Percentiles rank a stretch among this genome's conserved stretches.
phyloP scores from a whole-genome alignment of 2,329 filamentous ascomycete genomes.

The Stachybotrys chartarum region DNA sequence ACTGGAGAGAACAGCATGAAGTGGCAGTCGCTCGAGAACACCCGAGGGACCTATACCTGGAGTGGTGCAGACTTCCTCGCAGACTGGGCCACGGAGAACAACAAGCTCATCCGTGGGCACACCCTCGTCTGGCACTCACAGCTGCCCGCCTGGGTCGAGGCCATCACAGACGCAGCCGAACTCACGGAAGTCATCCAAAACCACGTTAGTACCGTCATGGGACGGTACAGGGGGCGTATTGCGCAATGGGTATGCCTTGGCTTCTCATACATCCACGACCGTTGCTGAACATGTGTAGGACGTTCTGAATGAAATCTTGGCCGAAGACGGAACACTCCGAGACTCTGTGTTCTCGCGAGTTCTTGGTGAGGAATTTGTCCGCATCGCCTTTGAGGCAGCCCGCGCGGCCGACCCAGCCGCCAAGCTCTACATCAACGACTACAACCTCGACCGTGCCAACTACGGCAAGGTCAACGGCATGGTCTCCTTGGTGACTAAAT shows the following conservation, averaged over 20 bases:
- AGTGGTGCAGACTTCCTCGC: constrained; percentile 48
- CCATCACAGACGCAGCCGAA: constrained; percentile 42
- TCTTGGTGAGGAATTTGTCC: constrained; percentile 61
- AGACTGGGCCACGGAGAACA: constrained; percentile 47
- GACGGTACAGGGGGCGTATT: constrained; percentile 55
- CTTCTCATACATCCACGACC: not conserved
- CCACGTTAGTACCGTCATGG: constrained; percentile 51
- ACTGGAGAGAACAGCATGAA: constrained; percentile 65
- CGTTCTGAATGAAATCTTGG: constrained; percentile 43
- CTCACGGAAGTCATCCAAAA: constrained; percentile 49
- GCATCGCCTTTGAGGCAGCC: constrained; percentile 61
- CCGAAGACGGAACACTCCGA: constrained; percentile 52
- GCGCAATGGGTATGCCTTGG: constrained; percentile 38
- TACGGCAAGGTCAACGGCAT: constrained; percentile 50
- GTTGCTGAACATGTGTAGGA: constrained; percentile 22
- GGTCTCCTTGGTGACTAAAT: constrained; percentile 52
- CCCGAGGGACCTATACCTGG: constrained; percentile 46
- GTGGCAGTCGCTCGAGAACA: constrained; percentile 48
- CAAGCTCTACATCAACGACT: constrained; percentile 69
- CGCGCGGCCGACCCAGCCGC: constrained; percentile 57
- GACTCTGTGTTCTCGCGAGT: constrained; percentile 57
- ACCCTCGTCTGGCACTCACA: constrained; percentile 59
- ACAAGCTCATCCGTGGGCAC: constrained; percentile 55
- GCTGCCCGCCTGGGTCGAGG: constrained; percentile 50
- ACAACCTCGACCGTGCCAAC: constrained; percentile 54